Evolutionary conservation across 2,329 filamentous ascomycete genomes (phyloP), one percentile per base, ranked within the genome.

Genomic region (Myriosclerotinia scirpicola): DNA sequence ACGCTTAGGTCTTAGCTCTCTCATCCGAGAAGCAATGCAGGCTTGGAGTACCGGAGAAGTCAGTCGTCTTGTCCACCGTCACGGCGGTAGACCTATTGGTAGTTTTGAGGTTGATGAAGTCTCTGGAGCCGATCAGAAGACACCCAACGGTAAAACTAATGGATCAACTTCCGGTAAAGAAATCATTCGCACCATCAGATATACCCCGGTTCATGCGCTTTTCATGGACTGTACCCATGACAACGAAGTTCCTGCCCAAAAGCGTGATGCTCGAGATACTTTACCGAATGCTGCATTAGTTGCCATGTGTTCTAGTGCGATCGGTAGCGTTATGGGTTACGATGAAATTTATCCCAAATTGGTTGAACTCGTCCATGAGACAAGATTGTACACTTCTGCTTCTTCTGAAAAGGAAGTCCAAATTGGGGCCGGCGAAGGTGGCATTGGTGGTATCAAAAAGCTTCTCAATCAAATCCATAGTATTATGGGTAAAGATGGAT

Each of bases 161-260:
- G 71, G 75, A 6, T 69, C 76, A 17, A 76, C 77, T 11, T 73
- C 60, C 67, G 73, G 72, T 14, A 74, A 60, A 68, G 73, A 74
- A 74, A 85, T 91, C 22, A 84, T 97, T 71, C 90, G 89, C 71
- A 89, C 85, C 69, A 93, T 99, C 78, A 91, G 92, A 71, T 89
- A 90, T n/a, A 91, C 88, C 4, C 92, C 93, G 5, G 90, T 98
- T 0, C 93, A 97, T 71, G 95, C 94, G 0, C 81, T 99, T 0
- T 97, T 99, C 79, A 98, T 98, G 93, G 96, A 99, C 77, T 99
- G 96, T 78, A 99, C 96, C 0, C 95, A 99, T 77, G 95, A 99
- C 80, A 99, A 99, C 73, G 94, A 99, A 79, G 90, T 92, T 2
- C 95, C 95, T 0, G 92, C 94, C 0, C 94, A 99, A 78, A 97